Percentiles rank a stretch among this genome's conserved stretches.
phyloP scores from a whole-genome alignment of 176 grass and related monocot genomes.

The Avena insularis region DNA sequence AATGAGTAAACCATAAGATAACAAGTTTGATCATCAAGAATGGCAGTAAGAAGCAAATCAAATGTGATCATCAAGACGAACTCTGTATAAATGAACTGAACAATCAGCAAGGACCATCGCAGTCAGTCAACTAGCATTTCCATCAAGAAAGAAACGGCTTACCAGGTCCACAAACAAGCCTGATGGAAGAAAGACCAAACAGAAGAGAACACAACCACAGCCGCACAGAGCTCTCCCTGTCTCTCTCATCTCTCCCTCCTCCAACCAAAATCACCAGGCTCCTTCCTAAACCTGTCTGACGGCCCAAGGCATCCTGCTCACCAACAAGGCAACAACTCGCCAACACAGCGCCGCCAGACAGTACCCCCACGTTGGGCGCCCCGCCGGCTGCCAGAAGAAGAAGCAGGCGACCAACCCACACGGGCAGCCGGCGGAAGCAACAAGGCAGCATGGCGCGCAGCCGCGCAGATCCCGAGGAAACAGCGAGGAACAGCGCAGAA shows the following conservation, averaged over 20 bases:
- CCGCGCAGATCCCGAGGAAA: slow-evolving; percentile 46
- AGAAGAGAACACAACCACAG: neutral
- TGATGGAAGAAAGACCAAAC: slow-evolving; percentile 1
- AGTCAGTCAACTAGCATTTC: slow-evolving; percentile 26
- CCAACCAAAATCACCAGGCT: neutral
- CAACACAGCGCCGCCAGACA: slow-evolving; percentile 29
- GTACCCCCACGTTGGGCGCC: slow-evolving; percentile 6
- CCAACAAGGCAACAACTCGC: slow-evolving; percentile 32
- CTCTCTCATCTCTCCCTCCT: neutral
- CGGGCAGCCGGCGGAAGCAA: neutral
- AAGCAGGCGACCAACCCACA: slow-evolving; percentile 30
- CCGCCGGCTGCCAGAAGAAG: slow-evolving; percentile 13
- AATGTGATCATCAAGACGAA: neutral
- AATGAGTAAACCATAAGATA: neutral
- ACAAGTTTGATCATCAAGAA: neutral
- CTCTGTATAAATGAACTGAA: neutral
- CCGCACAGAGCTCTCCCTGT: neutral
- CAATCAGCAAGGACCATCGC: neutral
- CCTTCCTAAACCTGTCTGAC: neutral
- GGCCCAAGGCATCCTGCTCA: neutral
- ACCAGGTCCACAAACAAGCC: neutral
- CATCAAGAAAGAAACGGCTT: neutral
- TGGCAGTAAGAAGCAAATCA: no score
- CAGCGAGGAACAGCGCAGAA: slow-evolving; percentile 44
- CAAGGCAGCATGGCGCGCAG: slow-evolving; percentile 2